These are phyloP conservation scores for Tolypocladium album DNA, from an alignment of 2,329 filamentous ascomycete species.

Conservation along the genomic window DNA sequence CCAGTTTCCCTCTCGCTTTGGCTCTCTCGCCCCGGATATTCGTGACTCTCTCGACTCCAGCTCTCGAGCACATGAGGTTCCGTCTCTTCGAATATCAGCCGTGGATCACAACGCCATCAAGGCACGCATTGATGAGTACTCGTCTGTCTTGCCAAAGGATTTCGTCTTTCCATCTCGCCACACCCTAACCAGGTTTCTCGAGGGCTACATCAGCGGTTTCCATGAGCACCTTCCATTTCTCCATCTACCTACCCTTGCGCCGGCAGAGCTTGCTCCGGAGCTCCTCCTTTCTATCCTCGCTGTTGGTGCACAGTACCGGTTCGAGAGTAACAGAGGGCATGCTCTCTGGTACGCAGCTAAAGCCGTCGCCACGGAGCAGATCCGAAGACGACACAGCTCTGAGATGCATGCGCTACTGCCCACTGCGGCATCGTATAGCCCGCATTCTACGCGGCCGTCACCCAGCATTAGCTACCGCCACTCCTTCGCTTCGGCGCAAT, in stretches of 20 bases:
- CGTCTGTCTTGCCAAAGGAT: slow-evolving; percentile 45
- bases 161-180: slow-evolving; percentile 61
- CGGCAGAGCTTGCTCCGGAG: slow-evolving; percentile 56
- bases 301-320: slow-evolving; percentile 56
- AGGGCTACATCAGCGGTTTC: slow-evolving; percentile 60
- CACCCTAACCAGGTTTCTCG: slow-evolving; percentile 57
- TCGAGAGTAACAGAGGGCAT: slow-evolving; percentile 48
- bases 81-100: slow-evolving; percentile 38
- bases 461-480: slow-evolving; percentile 46
- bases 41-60: slow-evolving; percentile 25
- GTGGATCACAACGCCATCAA: slow-evolving; percentile 45
- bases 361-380: slow-evolving; percentile 47
- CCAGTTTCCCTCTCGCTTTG: slow-evolving; percentile 43
- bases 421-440: slow-evolving; percentile 47
- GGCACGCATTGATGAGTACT: slow-evolving; percentile 50
- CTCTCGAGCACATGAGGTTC: slow-evolving; percentile 15
- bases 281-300: slow-evolving; percentile 57
- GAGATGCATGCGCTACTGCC: slow-evolving; percentile 46
- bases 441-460: slow-evolving; percentile 48
- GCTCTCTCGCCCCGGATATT: slow-evolving; percentile 42
- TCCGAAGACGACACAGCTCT: slow-evolving; percentile 43
- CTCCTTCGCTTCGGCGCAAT: slow-evolving; percentile 47
- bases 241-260: slow-evolving; percentile 55
- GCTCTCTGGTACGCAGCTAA: slow-evolving; percentile 52
- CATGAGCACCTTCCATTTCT: slow-evolving; percentile 48